Base-by-base conservation (phyloP, 306 rosid genomes). In the Glycine soja region DNA sequence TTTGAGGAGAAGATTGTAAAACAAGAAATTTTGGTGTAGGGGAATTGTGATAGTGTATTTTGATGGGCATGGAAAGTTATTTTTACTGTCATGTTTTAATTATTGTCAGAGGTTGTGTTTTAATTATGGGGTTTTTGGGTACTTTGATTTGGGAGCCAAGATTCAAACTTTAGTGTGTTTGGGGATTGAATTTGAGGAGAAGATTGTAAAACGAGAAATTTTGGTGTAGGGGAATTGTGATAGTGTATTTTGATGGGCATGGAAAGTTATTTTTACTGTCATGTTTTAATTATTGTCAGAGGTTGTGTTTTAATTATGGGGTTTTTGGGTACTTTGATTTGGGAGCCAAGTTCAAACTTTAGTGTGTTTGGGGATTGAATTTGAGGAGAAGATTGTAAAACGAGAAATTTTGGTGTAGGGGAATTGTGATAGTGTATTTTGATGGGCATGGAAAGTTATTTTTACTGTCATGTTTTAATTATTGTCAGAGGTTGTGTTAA, bases 271-370 rank as follows among this genome's bases (percentile, higher is more conserved):
- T 46, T 58, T 75, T 36, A 36, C 24, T 54, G 10, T 36, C 50
- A 13, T 66, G 83, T 67, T 65, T 73, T 45, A 54, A 32, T 75
- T 64, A 38, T 48, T 64, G 56, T 48, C 10, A 51, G 34, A n/a
- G n/a, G n/a, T n/a, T n/a, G n/a, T n/a, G n/a, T 15, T 76, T 76
- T 64, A 1, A 73, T 63, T 4, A 0, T 61, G 68, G 85, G 75
- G 45, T 81, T 67, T 57, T 9, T 11, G 70, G 70, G 43, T 64
- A 34, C 46, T 3, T 63, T 57, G 46, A 57, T 81, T 81, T 57
- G 66, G 43, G 52, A 69, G 40, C 53, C 61, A 54, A 52, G 57
- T 64, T 70, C 45, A 43, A 51, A 45, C 70, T 63, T 77, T 52
- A 63, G 24, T 34, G 65, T 36, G 38, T 46, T 76, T 64, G 72